These are phyloP conservation scores for Xylaria telfairii DNA, from an alignment of 495 filamentous ascomycete genomes.

Conservation along the genomic window DNA sequence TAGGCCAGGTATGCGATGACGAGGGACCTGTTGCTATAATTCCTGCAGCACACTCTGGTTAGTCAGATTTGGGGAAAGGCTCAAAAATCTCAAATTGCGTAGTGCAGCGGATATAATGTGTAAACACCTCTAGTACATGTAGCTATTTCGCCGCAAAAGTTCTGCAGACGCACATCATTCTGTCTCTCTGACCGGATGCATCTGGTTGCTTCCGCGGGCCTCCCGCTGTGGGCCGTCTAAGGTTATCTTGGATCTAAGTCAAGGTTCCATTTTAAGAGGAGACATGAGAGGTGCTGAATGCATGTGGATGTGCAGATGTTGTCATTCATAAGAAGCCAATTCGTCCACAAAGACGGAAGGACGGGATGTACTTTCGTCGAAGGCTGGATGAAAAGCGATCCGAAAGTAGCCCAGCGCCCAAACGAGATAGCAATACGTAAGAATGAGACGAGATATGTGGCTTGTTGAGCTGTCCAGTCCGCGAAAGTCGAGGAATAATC, in stretches of 20 bases:
- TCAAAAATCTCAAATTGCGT: conserved; percentile 10
- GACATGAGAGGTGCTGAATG: conserved; percentile 22
- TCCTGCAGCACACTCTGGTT: background rate
- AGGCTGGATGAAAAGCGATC: conserved; percentile 5
- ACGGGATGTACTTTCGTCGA: conserved; percentile 16
- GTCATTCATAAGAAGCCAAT: conserved; percentile 24
- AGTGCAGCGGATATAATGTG: conserved; percentile 15
- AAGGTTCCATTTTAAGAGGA: conserved; percentile 18
- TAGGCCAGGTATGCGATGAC: conserved; percentile 1
- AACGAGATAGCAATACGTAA: conserved; percentile 20
- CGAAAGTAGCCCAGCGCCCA: conserved; percentile 4
- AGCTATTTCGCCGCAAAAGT: conserved; percentile 22
- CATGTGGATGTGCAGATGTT: conserved; percentile 20
- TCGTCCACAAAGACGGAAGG: conserved; percentile 18
- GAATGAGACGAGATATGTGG: conserved; percentile 9
- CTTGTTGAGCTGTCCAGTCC: conserved; percentile 8
- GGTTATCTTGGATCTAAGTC: conserved; percentile 28
- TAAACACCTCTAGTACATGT: conserved; percentile 5
- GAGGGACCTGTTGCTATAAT: background rate
- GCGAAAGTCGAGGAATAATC: conserved; percentile 13
- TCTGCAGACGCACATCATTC: conserved; percentile 28
- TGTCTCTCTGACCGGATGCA: conserved; percentile 23
- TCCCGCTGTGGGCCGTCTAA: conserved; percentile 18
- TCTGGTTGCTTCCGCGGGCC: conserved; percentile 24
- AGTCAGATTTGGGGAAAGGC: conserved; percentile 11